Conservation (phyloP, 768 basidiomycete genomes). For the Sistotremastrum suecicum region DNA sequence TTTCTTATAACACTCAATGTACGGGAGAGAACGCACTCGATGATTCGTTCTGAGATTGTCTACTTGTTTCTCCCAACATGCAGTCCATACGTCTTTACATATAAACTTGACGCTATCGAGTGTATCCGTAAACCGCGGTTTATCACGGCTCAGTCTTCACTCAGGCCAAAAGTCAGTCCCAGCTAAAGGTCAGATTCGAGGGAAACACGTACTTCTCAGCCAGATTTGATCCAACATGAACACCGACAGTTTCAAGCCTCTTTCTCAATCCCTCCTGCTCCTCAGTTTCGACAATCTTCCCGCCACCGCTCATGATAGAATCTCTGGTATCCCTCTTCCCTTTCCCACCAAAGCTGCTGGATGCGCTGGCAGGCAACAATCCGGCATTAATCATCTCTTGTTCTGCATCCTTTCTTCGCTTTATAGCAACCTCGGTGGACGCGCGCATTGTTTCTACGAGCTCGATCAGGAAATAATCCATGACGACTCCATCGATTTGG, state of each 20-base stretch:
- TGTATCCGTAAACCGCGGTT: slow-evolving; percentile 64
- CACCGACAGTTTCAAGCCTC: slow-evolving; percentile 70
- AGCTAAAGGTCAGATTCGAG: background rate
- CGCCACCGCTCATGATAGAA: slow-evolving; percentile 5
- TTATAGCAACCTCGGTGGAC: slow-evolving; percentile 60
- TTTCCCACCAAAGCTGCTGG: slow-evolving; percentile 6
- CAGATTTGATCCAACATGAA: slow-evolving; percentile 77
- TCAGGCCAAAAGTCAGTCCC: background rate
- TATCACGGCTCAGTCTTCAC: slow-evolving; percentile 58
- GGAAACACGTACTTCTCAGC: slow-evolving; percentile 54
- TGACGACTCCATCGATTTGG: slow-evolving; percentile 49
- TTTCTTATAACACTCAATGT: background rate
- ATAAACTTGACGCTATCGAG: slow-evolving; percentile 90
- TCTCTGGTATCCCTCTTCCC: background rate
- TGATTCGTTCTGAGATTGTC: slow-evolving; percentile 94
- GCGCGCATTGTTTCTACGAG: slow-evolving; percentile 58
- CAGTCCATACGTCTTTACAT: slow-evolving; percentile 91
- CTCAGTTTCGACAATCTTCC: slow-evolving; percentile 28
- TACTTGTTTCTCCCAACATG: slow-evolving; percentile 89
- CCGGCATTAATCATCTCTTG: slow-evolving; percentile 71
- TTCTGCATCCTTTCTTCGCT: slow-evolving; percentile 54
- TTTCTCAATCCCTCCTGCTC: slow-evolving; percentile 59
- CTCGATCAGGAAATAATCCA: slow-evolving; percentile 83
- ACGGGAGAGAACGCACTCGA: slow-evolving; percentile 37
- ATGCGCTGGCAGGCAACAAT: slow-evolving; percentile 32